A percentile compares a stretch with the other conserved stretches of the same genome.
Conservation (phyloP, 208 protist species). For the Phytomonas sp. region DNA sequence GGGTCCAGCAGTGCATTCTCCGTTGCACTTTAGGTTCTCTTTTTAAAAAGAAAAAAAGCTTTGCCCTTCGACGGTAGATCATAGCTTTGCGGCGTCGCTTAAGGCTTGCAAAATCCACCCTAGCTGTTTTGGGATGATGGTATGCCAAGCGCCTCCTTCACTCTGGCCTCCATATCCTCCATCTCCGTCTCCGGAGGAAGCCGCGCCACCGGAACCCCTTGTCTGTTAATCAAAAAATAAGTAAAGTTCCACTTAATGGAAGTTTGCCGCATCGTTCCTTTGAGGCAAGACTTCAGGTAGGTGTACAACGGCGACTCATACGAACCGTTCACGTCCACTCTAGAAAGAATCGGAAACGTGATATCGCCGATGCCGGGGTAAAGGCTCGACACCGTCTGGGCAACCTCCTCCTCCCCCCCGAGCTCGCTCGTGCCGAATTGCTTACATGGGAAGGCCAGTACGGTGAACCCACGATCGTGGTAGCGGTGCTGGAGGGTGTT, state of each 20-base stretch:
- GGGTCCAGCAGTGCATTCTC: background rate
- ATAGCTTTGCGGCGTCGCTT: background rate
- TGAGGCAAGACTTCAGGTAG: conserved; percentile 62
- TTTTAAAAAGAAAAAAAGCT: background rate
- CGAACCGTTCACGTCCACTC: conserved; percentile 85
- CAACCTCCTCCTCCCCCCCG: conserved; percentile 65
- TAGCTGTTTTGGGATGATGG: background rate
- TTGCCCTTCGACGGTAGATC: background rate
- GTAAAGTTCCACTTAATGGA: conserved; percentile 94
- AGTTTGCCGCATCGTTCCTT: conserved; percentile 49
- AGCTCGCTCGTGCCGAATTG: conserved; percentile 84
- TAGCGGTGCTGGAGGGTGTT: conserved; percentile 81
- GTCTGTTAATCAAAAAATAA: conserved; percentile 78
- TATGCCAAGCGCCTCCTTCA: conserved; percentile 32
- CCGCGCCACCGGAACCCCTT: conserved; percentile 57
- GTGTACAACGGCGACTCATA: conserved; percentile 69
- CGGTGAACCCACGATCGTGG: conserved; percentile 72
- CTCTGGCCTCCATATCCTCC: conserved; percentile 48
- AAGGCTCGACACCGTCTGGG: conserved; percentile 53
- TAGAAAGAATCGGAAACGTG: conserved; percentile 80
- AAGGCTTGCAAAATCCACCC: background rate
- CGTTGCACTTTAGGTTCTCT: background rate
- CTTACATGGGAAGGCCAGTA: conserved; percentile 91
- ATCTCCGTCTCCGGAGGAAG: conserved; percentile 51
- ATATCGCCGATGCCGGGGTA: conserved; percentile 24